A percentile compares a stretch with the other conserved stretches of the same genome.
Conservation (phyloP, 2,329 filamentous ascomycete genomes). For the Beauveria brongniartii region DNA sequence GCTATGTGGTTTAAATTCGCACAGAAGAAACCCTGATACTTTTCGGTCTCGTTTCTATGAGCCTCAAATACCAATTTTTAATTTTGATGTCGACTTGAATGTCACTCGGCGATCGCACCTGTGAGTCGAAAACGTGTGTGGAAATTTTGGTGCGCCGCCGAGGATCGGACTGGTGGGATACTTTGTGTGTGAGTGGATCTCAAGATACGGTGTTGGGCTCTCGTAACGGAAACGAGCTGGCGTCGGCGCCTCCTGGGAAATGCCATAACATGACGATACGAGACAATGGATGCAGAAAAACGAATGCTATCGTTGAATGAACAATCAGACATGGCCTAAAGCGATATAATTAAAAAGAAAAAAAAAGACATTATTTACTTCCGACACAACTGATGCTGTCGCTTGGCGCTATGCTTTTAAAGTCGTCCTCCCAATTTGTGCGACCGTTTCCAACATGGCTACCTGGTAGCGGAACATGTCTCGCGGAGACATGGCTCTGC, state of each 20-base stretch:
- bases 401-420: constrained; percentile 47
- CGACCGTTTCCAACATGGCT: constrained; percentile 32
- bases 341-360: background rate
- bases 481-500: constrained; percentile 19
- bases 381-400: constrained; percentile 58
- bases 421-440: constrained; percentile 38
- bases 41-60: background rate
- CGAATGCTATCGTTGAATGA: background rate
- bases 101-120: background rate
- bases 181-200: constrained; percentile 6
- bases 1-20: background rate
- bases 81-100: background rate
- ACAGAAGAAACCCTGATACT: background rate
- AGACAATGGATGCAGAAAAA: background rate
- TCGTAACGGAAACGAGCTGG: background rate
- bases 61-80: background rate
- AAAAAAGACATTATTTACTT: background rate
- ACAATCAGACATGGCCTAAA: background rate
- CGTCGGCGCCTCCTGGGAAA: no score
- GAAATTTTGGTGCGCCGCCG: constrained; percentile 7
- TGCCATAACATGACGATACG: background rate
- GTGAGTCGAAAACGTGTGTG: background rate
- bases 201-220: background rate
- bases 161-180: constrained; percentile 5
- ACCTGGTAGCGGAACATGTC: constrained; percentile 1